Base-by-base conservation (phyloP, 805 yeast genomes). In the Kuraishia capsulata region DNA sequence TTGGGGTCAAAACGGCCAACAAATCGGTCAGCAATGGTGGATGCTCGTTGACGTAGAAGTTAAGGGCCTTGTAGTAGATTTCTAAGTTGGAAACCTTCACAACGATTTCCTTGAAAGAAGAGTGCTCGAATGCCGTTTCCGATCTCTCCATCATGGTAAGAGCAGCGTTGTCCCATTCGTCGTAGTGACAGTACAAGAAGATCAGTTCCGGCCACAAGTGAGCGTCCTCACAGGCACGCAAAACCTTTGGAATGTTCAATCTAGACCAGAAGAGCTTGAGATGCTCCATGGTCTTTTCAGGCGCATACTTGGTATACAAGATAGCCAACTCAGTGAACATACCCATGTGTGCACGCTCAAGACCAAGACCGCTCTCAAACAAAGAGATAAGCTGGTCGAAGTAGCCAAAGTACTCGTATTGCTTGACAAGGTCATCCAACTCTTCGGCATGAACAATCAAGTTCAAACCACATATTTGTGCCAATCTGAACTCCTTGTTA, bases 281-380 rank as follows among this genome's bases (percentile, higher is more conserved):
- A 64, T 92, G 97, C 64, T 92, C 97, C 87, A 86, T 84, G 39
- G 94, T 84, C 64, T 78, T 82, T 37, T 78, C 84, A 21, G 97
- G 96, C 44, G 78, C 76, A 64, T 89, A 92, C 61, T 89, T 90
- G 47, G 94, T 75, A 67, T 90, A 92, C 50, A 92, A 69, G 35
- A 85, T 72, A 18, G 97, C 96, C 51, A 92, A 73, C 63, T 89
- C 97, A 9, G 98, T 92, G 61, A 92, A 92, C 97, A 92, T 90
- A 51, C 97, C 98, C 98, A 92, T 92, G 59, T 92, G 98, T 29
- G 98, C 98, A 61, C 98, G 84, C 69, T 92, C 98, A 50, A 92
- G 73, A 31, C 96, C 94, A 43, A 92, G 73, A 47, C 97, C 97
- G 52, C 88, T 90, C 64, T 92, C 98, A 53, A 92, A 87, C 53